Base-by-base conservation (phyloP, 2,329 filamentous ascomycete genomes). In the Diaporthe batatas region DNA sequence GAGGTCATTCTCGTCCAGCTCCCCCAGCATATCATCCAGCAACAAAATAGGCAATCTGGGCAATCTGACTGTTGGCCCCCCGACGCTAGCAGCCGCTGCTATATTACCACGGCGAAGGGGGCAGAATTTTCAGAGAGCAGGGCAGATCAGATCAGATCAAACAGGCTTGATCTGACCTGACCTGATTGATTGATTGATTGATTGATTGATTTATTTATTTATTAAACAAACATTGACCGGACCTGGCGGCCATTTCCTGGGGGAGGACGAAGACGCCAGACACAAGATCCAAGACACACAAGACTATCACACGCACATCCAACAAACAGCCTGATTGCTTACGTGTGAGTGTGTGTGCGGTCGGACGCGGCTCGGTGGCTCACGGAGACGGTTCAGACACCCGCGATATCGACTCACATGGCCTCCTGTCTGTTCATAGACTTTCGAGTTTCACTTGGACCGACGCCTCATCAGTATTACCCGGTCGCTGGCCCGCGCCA, bases 361-460 rank as follows among this genome's bases (percentile, higher is more conserved):
- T 67, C 62, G 32, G 62, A 67, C 44, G 10, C 44, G 62, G 44
- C 18, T 44, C 42, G 21, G 42, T 25, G 44, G 59, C 42, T 51
- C 42, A 65, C 59, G 44, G 44, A 23, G 12, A 23, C 25, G 25
- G 42, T 25, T 44, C 62, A 65, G 10, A 65, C 62, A 65, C 42
- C 32, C 32, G 62, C 62, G 62, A 67, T 67, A 67, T 67, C 62
- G 62, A 51, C 47, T 67, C 62, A 67, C 62, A 51, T 67, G 32
- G 62, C 62, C 62, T 67, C 47, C 62, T 67, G 62, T 67, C 62
- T 67, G 62, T 67, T 53, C 62, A 67, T 67, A 53, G 62, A 67
- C 62, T 67, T 67, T 39, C 47, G 62, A 67, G 62, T 67, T 67
- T 67, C 62, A 67, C 62, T 67, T 67, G 62, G 62, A 67, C 47